Base-by-base conservation (phyloP, 2,329 filamentous ascomycete genomes). In the Fusarium mangiferae region DNA sequence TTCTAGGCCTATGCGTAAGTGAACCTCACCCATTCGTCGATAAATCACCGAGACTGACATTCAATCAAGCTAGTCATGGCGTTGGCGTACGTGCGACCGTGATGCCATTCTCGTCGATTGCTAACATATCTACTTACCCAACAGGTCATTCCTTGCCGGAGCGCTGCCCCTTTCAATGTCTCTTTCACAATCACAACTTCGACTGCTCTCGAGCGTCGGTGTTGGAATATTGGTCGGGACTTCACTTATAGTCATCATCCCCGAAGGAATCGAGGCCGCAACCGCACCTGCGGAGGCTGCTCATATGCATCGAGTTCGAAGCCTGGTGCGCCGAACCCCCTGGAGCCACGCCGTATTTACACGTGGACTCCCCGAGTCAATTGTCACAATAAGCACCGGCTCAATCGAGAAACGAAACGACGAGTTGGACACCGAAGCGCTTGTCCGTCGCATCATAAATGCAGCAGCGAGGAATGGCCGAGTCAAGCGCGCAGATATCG, bases 171-270 rank as follows among this genome's bases (percentile, higher is more conserved):
- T 99, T 57, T 95, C 94, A 66, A 94, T 99, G 86, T 90, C 92
- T 65, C 89, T 99, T 33, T 96, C 95, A 36, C 91, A 93, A 68
- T 94, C 94, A 48, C 94, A 98, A 82, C 86, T 98, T 65, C 92
- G 96, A 80, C 86, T 98, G 56, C 93, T 98, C 80, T 97, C 96
- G 28, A 95, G 95, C 65, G 90, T 98, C 81, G 96, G 96, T 60
- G 94, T 98, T 82, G 96, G 96, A 49, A 93, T 99, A 58, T 87
- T 99, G 14, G 95, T 99, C 22, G 96, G 96, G 41, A 98, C 96
- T 35, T 96, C 96, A 3, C 88, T 99, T 74, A 96, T 98, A 74
- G 95, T 99, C 38, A 98, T 99, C 80, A 98, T 99, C 78, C 96
- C 96, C 2, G 96, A 99, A 83, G 96, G 96, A 42, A 92, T 98